Conservation (phyloP, 2,329 filamentous ascomycete species). For the Penicillium decumbens region DNA sequence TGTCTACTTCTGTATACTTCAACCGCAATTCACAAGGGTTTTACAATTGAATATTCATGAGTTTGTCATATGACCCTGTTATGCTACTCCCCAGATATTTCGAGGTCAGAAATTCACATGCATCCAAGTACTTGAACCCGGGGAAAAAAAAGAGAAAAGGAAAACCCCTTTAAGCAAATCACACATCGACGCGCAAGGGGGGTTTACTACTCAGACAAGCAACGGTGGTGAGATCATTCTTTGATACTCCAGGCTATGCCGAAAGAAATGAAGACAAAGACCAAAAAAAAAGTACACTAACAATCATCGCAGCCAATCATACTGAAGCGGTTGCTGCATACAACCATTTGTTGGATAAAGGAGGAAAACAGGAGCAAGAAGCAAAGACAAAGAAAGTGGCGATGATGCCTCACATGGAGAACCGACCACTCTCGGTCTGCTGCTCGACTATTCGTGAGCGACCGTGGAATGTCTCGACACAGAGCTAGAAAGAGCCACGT, state of each 20-base stretch:
- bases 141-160: neutral
- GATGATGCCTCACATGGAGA: neutral
- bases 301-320: conserved; percentile 8
- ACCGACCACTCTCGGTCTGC: neutral
- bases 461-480: conserved; percentile 5
- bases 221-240: conserved; percentile 23
- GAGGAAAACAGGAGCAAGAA: conserved; percentile 13
- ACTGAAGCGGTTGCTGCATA: conserved; percentile 3
- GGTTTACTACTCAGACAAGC: conserved; percentile 13
- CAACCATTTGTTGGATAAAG: conserved; percentile 11
- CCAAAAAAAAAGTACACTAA: conserved; percentile 8
- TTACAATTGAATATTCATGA: neutral
- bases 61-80: neutral
- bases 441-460: neutral
- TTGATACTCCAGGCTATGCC: conserved; percentile 34
- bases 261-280: conserved; percentile 17
- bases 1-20: neutral
- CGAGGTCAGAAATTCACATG: neutral
- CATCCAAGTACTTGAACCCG: conserved; percentile 1
- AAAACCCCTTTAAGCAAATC: conserved; percentile 3
- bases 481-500: conserved; percentile 7
- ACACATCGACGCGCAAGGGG: neutral
- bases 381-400: conserved; percentile 4
- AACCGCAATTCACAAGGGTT: neutral
- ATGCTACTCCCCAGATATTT: neutral